Evolutionary conservation across 2,329 filamentous ascomycete genomes (phyloP).

Genomic region (Fusarium algeriense): DNA sequence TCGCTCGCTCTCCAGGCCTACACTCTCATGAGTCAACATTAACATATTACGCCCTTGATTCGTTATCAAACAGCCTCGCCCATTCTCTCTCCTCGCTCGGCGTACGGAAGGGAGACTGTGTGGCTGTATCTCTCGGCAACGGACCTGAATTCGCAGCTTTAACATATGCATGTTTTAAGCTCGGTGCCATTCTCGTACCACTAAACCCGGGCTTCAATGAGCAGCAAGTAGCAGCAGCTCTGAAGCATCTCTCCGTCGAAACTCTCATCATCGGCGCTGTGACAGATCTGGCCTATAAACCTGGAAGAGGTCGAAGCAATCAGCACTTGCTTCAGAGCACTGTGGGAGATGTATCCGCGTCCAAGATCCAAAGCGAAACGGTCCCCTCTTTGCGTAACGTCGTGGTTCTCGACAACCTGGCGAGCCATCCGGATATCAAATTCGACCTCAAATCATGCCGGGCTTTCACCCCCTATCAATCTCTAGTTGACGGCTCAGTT

Average conservation of each 20-base stretch:
- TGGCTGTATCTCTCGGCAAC: constrained; percentile 90
- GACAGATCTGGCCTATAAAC: constrained; percentile 81
- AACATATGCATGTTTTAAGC: constrained; percentile 91
- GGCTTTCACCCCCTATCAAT: constrained; percentile 61
- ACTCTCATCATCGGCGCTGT: constrained; percentile 89
- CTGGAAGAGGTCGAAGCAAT: constrained; percentile 66
- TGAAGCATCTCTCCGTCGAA: constrained; percentile 78
- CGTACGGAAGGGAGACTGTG: constrained; percentile 83
- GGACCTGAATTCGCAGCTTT: constrained; percentile 84
- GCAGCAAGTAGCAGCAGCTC: constrained; percentile 80
- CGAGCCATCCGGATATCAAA: constrained; percentile 56
- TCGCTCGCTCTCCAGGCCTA: constrained; percentile 60
- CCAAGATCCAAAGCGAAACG: constrained; percentile 54
- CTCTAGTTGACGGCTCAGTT: constrained; percentile 54
- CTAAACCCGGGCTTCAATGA: constrained; percentile 91
- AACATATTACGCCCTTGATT: constrained; percentile 81
- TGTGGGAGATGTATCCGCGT: constrained; percentile 56
- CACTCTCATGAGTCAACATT: constrained; percentile 71
- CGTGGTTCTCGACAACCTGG: constrained; percentile 83
- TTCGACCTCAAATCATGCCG: constrained; percentile 59
- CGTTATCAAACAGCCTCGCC: constrained; percentile 80
- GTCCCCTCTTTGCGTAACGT: constrained; percentile 79
- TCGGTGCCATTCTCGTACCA: constrained; percentile 94
- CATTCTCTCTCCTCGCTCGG: constrained; percentile 76
- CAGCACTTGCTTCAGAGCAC: constrained; percentile 60